phyloP scores from a whole-genome alignment of 345 rosid genomes.

The Lepidium aucheri region DNA sequence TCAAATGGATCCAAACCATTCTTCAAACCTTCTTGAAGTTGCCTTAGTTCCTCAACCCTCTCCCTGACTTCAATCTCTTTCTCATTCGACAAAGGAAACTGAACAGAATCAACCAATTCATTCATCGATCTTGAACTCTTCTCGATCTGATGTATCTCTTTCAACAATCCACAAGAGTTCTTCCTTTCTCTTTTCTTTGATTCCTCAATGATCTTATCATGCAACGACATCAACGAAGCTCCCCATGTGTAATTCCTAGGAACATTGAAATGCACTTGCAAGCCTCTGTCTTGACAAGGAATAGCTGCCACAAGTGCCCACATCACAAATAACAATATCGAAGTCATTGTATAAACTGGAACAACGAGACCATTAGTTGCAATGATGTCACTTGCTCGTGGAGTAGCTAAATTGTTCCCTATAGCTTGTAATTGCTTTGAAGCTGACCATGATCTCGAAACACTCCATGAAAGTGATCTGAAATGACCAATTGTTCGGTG shows the following conservation, averaged over 20 bases:
- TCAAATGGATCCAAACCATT: too few species aligned
- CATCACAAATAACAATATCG: constrained; percentile 65
- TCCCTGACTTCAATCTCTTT: too few species aligned
- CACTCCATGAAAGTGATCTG: constrained; percentile 86
- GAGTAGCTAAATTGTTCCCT: constrained; percentile 49
- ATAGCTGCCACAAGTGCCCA: constrained; percentile 93
- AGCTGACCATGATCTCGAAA: constrained; percentile 94
- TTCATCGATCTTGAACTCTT: neutral
- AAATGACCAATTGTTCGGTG: constrained; percentile 54
- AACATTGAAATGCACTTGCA: constrained; percentile 65
- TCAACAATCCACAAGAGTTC: constrained; percentile 67
- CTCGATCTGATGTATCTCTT: constrained; percentile 76
- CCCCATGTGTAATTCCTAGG: constrained; percentile 40
- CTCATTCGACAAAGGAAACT: too few species aligned
- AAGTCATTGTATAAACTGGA: constrained; percentile 59
- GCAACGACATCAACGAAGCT: constrained; percentile 4
- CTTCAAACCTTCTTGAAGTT: too few species aligned
- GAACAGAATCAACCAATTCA: too few species aligned
- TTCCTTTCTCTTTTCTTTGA: constrained; percentile 70
- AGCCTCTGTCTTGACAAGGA: constrained; percentile 61
- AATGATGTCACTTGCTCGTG: constrained; percentile 44
- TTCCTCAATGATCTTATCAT: constrained; percentile 73
- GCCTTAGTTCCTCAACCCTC: too few species aligned
- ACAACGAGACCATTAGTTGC: constrained; percentile 61
- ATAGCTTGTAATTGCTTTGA: constrained; percentile 82